Conservation (phyloP, 2,329 filamentous ascomycete genomes). For the Mollisiaceae sp. region DNA sequence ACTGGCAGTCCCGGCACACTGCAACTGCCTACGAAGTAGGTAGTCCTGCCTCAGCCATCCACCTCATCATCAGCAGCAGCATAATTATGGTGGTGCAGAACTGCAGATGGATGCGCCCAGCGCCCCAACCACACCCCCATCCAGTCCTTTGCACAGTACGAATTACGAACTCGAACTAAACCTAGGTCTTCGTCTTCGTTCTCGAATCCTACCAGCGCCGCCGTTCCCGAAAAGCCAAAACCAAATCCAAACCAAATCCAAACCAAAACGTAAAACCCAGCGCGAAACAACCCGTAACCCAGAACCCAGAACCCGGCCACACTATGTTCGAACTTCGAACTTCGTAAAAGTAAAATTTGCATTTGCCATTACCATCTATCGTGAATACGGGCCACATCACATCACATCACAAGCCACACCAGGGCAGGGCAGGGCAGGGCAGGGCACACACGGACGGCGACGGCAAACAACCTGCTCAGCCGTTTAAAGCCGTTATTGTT, state of each 20-base stretch:
- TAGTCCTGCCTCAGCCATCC: slow-evolving; percentile 12
- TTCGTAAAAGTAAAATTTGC: no score
- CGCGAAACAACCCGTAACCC: no score
- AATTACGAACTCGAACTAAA: no score
- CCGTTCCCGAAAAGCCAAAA: no score
- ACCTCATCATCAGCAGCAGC: not conserved
- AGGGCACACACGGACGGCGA: slow-evolving; percentile 6
- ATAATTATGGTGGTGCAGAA: slow-evolving; percentile 3
- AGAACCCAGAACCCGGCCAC: no score
- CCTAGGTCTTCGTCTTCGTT: slow-evolving; percentile 21
- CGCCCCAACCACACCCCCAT: no score
- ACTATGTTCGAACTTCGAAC: no score
- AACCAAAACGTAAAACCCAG: not conserved
- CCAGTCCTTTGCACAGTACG: no score
- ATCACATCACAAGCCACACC: slow-evolving; percentile 6
- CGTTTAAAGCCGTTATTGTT: slow-evolving; percentile 30
- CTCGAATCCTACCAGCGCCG: no score
- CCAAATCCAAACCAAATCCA: not conserved
- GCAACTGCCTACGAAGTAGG: not conserved
- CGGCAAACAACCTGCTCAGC: slow-evolving; percentile 26
- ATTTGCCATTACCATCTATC: no score
- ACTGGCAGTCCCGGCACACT: not conserved
- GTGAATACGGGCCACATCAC: no score
- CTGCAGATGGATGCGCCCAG: no score
- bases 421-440: not conserved